phyloP scores from a whole-genome alignment of 805 yeast genomes.

The Ogataea angusta region DNA sequence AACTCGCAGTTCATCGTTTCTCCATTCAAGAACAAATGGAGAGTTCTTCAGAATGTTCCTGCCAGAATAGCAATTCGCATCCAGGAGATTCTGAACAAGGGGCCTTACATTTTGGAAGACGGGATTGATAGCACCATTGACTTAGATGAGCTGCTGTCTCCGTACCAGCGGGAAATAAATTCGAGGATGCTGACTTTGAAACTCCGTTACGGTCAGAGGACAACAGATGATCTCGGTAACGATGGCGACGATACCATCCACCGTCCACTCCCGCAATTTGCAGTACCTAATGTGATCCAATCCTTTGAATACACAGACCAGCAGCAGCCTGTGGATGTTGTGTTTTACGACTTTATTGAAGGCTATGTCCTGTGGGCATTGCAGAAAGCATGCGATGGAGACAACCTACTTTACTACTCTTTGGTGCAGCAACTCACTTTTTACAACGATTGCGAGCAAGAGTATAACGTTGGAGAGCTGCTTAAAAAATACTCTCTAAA shows the following conservation, averaged over 20 bases:
- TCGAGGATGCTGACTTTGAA: slow-evolving; percentile 7
- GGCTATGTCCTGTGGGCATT: slow-evolving; percentile 26
- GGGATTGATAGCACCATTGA: slow-evolving; percentile 4
- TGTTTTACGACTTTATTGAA: slow-evolving; percentile 75
- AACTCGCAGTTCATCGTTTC: slow-evolving; percentile 81
- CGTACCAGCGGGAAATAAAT: slow-evolving; percentile 25
- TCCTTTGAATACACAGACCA: slow-evolving; percentile 36
- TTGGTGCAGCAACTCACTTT: slow-evolving; percentile 12
- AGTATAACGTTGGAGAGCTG: slow-evolving; percentile 42
- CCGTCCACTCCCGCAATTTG: slow-evolving; percentile 52
- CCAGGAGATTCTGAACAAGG: slow-evolving; percentile 54
- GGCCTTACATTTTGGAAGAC: slow-evolving; percentile 34
- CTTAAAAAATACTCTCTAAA: slow-evolving; percentile 39
- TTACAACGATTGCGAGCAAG: slow-evolving; percentile 35
- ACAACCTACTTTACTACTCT: slow-evolving; percentile 13
- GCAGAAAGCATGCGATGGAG: slow-evolving; percentile 19
- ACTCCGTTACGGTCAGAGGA: slow-evolving; percentile 66
- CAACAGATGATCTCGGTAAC: slow-evolving; percentile 78
- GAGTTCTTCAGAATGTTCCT: slow-evolving; percentile 56
- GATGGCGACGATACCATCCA: slow-evolving; percentile 87
- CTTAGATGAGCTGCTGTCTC: slow-evolving; percentile 17
- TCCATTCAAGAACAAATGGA: slow-evolving; percentile 84
- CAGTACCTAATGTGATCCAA: slow-evolving; percentile 78
- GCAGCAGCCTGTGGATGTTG: slow-evolving; percentile 50
- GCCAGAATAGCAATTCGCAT: slow-evolving; percentile 52